Percentiles rank a stretch among this genome's conserved stretches.
Conservation (phyloP, 345 rosid genomes). For the Salix udensis region DNA sequence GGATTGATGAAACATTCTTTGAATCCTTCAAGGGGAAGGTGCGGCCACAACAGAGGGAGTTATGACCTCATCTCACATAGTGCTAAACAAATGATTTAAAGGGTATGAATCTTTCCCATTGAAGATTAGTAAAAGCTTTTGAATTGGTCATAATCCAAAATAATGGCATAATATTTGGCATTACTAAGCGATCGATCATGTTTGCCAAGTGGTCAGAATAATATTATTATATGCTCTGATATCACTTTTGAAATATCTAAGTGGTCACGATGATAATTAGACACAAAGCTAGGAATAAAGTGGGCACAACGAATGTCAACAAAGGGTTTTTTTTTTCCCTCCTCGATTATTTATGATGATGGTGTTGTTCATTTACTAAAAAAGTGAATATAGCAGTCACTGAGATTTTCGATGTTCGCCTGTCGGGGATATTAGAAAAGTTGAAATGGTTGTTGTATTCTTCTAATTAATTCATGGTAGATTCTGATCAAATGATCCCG, state of each 20-base stretch:
- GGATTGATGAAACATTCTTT: background rate
- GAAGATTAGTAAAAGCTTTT: background rate
- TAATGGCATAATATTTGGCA: background rate
- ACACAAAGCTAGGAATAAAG: background rate
- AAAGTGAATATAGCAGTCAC: background rate
- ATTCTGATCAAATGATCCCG: background rate
- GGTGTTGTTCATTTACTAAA: background rate
- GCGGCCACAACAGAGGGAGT: no score
- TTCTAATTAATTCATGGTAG: background rate
- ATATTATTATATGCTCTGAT: background rate
- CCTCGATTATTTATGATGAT: background rate
- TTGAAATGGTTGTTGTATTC: background rate
- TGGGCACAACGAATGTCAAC: constrained; percentile 5
- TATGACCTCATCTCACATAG: background rate
- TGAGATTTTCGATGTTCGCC: background rate
- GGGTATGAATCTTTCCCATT: background rate
- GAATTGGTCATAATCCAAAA: background rate
- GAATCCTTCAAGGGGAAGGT: background rate
- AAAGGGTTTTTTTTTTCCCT: background rate
- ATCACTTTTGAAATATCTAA: background rate
- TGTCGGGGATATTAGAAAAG: background rate
- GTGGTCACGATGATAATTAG: constrained; percentile 10
- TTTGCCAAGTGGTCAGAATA: constrained; percentile 1
- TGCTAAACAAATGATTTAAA: background rate
- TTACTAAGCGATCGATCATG: background rate